Base-by-base conservation (phyloP, 176 grass and related monocot species). In the Miscanthus lutarioriparius region DNA sequence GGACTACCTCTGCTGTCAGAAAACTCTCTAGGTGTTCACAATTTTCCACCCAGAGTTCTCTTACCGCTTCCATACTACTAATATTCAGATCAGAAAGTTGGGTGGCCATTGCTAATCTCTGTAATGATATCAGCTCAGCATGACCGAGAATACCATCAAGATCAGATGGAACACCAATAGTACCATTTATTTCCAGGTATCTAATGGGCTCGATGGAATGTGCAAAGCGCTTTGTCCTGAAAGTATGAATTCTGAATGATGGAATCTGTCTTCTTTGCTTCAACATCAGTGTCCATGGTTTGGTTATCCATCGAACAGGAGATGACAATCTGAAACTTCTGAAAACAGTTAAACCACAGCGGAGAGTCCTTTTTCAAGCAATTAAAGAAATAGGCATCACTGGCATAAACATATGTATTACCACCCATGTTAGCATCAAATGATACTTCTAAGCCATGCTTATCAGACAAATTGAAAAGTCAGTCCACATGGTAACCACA, bases 51-150 rank as follows among this genome's bases (percentile, higher is more conserved):
- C 81, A 58, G 23, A 88, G 45, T 47, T 80, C 76, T 30, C 36
- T 64, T n/a, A n/a, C 58, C 44, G 59, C 56, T 80, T 3, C 13
- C 75, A 88, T 30, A 47, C 69, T 74, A 67, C 20, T 41, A 74
- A 19, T 27, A 40, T 78, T 83, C 53, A 78, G 16, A 51, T 78
- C 45, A 3, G 4, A 64, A 1, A 37, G 2, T 26, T 58, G 19
- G n/a, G 16, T 30, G 1, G 2, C 16, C 30, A 17, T n/a, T 36
- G 33, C 35, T 67, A 84, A 6, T 74, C 36, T 35, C 16, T 26
- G 67, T 8, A 79, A 56, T 16, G 45, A 84, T 88, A 88, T 58
- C 10, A 84, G 25, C 10, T 84, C 75, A 74, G 81, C 67, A 37
- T 8, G 75, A 67, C 0, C 4, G 7, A 88, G 58, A 79, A 88